Conservation (phyloP, 768 basidiomycete genomes). For the Melanogaster broomeanus region DNA sequence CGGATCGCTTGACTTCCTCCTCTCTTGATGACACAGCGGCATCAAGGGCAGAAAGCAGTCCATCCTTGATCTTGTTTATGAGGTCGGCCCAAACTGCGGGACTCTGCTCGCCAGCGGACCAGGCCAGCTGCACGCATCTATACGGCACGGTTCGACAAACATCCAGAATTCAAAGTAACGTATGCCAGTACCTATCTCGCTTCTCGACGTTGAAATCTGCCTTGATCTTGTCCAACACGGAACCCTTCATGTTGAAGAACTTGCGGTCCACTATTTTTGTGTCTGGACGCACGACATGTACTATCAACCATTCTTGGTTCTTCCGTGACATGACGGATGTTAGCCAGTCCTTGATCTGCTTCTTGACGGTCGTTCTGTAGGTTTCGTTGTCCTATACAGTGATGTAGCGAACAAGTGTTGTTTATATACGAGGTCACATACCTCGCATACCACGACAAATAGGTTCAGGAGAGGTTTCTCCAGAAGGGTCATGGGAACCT, state of each 20-base stretch:
- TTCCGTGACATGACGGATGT: slow-evolving; percentile 60
- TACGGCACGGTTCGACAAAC: slow-evolving; percentile 14
- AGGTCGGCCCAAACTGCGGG: slow-evolving; percentile 88
- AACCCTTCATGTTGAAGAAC: slow-evolving; percentile 83
- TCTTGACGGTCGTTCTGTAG: slow-evolving; percentile 76
- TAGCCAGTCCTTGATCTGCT: slow-evolving; percentile 95
- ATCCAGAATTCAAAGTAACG: slow-evolving; percentile 5
- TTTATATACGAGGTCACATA: slow-evolving; percentile 35
- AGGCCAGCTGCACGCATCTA: slow-evolving; percentile 83
- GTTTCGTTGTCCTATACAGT: slow-evolving; percentile 56
- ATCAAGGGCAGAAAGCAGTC: slow-evolving; percentile 83
- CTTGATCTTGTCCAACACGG: slow-evolving; percentile 86
- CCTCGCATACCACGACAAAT: slow-evolving; percentile 88
- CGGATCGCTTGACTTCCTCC: slow-evolving; percentile 89
- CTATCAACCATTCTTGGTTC: slow-evolving; percentile 92
- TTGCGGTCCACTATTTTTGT: slow-evolving; percentile 56
- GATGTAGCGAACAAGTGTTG: slow-evolving; percentile 8
- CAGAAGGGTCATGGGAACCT: slow-evolving; percentile 74
- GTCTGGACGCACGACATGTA: slow-evolving; percentile 82
- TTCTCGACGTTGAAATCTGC: slow-evolving; percentile 91
- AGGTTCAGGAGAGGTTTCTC: slow-evolving; percentile 88
- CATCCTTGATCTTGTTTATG: slow-evolving; percentile 87
- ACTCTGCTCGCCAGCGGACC: slow-evolving; percentile 70
- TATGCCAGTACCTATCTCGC: slow-evolving; percentile 60
- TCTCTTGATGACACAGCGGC: slow-evolving; percentile 73